Evolutionary conservation across 139 green algal genomes (phyloP).

Genomic region (Ulvella scutata): DNA sequence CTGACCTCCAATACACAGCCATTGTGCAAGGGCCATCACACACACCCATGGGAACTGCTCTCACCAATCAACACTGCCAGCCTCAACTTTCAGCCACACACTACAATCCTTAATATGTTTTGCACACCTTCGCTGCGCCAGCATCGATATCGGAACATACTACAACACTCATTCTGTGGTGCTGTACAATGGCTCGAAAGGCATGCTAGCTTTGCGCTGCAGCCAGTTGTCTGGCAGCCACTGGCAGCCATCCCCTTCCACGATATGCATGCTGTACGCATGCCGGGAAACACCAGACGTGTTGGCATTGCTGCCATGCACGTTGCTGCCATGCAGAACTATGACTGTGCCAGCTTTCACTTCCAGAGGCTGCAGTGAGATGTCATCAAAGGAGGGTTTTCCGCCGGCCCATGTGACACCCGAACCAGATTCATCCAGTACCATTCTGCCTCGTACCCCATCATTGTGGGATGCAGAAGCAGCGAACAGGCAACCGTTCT

Average conservation of each 20-base stretch:
- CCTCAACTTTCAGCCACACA: no score
- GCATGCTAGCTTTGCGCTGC: conserved; percentile 31
- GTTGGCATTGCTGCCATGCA: conserved; percentile 43
- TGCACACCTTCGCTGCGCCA: no score
- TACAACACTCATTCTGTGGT: no score
- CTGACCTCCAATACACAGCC: no score
- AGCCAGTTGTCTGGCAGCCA: conserved; percentile 71
- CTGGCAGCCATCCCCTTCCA: conserved; percentile 34
- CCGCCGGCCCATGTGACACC: neutral
- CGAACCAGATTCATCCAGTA: neutral
- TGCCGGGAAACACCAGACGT: conserved; percentile 34
- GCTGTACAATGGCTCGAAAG: conserved; percentile 54
- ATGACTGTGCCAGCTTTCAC: conserved; percentile 63
- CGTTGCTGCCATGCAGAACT: conserved; percentile 66
- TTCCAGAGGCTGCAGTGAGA: conserved; percentile 58
- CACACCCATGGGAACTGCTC: no score
- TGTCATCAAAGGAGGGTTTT: conserved; percentile 12
- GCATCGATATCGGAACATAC: no score
- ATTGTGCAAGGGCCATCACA: no score
- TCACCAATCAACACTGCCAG: no score
- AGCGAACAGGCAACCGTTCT: conserved; percentile 89
- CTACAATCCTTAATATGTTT: no score
- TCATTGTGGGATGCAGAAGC: conserved; percentile 33
- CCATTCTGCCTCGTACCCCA: neutral
- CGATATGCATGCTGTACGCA: conserved; percentile 68